Base-by-base conservation (phyloP, 768 basidiomycete genomes). In the Xanthoconium purpureum region DNA sequence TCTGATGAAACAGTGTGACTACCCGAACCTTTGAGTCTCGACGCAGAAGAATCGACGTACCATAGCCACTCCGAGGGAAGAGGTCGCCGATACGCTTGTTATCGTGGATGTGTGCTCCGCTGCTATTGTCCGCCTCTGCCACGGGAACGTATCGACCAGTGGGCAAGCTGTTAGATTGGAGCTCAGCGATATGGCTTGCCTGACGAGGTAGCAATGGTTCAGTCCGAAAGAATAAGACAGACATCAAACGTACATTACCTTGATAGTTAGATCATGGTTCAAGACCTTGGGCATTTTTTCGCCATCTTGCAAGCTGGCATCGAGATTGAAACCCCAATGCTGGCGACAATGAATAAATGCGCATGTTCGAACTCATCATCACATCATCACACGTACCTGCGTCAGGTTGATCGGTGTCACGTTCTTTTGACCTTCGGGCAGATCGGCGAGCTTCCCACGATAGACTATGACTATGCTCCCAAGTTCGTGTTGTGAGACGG, bases 251-350 rank as follows among this genome's bases (percentile, higher is more conserved):
- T 3, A 18, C 55, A 54, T n/a, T 43, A 74, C 77, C 66, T 74
- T 74, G 59, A 80, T 74, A 17, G 65, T 68, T 12, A 80, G 58
- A 47, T 66, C 63, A 60, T 80, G 87, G 38, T 80, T 74, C 63
- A 81, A 78, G 39, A 90, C 78, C 29, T 75, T 75, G 32, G 81
- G 70, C 15, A 73, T 66, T 35, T 80, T 77, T 3, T 70, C 63
- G 7, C 73, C 76, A 8, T 71, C 66, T 39, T 74, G 65, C 40
- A 86, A 72, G 62, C 87, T 89, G 1, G 85, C 88, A 35, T 88
- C 85, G 12, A 90, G 79, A 64, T 91, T 90, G 75, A 89, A 90
- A 30, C 88, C 89, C 87, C 88, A 90, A 68, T 90, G 88, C 87
- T 90, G 55, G 47, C 32, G 29, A 32, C 5, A 20, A 13, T 50